Conservation (phyloP, 2,329 filamentous ascomycete species). For the Botrytis hyacinthi region DNA sequence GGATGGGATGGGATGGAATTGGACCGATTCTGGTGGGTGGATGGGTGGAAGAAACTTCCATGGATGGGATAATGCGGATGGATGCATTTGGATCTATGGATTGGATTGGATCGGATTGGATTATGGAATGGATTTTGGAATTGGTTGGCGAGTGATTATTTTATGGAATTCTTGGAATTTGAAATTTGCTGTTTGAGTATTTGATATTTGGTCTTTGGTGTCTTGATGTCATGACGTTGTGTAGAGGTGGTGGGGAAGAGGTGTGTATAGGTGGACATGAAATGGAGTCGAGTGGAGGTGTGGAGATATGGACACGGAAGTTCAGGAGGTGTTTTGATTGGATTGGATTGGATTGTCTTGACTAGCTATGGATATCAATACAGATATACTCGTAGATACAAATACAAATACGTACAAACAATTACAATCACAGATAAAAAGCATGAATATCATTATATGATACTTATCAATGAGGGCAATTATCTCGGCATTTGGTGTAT, state of each 20-base stretch:
- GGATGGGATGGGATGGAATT: neutral
- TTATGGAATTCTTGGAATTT: neutral
- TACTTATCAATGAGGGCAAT: neutral
- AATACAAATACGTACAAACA: neutral
- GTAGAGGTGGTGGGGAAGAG: too few relatives aligned
- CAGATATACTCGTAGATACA: neutral
- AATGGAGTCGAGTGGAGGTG: neutral
- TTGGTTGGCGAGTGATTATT: neutral
- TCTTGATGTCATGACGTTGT: neutral
- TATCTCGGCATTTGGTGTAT: too few relatives aligned
- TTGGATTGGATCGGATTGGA: neutral
- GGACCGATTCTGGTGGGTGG: neutral
- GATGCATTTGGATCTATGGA: neutral
- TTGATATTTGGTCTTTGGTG: neutral
- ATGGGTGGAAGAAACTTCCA: neutral
- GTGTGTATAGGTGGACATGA: neutral
- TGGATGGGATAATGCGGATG: conserved; percentile 5
- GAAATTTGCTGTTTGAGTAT: neutral
- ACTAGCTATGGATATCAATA: neutral
- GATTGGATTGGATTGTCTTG: neutral
- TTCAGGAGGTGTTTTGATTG: neutral
- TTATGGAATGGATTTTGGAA: neutral
- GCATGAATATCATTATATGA: neutral
- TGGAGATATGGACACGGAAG: neutral
- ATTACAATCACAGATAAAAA: neutral